Conservation (phyloP, 2,329 filamentous ascomycete species). For the Stemphylium lycopersici region DNA sequence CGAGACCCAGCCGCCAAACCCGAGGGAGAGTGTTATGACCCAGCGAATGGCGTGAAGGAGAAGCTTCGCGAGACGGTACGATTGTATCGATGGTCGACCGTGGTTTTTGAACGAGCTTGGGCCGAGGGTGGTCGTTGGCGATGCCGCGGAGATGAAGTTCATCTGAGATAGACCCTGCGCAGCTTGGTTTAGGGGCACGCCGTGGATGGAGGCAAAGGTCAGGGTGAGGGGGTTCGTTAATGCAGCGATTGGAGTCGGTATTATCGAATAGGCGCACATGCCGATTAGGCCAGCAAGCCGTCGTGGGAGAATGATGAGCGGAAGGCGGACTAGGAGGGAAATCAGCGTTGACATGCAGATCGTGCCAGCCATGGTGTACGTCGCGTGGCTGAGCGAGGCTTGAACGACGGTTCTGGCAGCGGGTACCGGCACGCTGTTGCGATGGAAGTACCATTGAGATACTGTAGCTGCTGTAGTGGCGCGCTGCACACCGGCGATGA, state of each 20-base stretch:
- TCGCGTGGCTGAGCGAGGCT: conserved; percentile 80
- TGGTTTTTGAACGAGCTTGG: conserved; percentile 49
- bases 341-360: conserved; percentile 88
- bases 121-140: conserved; percentile 71
- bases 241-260: conserved; percentile 83
- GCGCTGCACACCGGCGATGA: conserved; percentile 87
- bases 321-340: conserved; percentile 79
- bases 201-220: conserved; percentile 93
- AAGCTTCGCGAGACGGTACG: conserved; percentile 89
- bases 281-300: conserved; percentile 72
- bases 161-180: conserved; percentile 82
- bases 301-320: conserved; percentile 80
- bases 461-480: conserved; percentile 93
- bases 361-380: conserved; percentile 87
- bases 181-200: conserved; percentile 77
- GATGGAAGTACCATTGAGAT: conserved; percentile 99
- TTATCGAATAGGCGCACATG: conserved; percentile 76
- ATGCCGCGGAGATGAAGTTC: conserved; percentile 75
- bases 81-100: conserved; percentile 66
- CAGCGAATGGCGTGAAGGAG: conserved; percentile 88
- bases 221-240: conserved; percentile 90
- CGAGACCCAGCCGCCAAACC: conserved; percentile 95
- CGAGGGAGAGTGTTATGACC: conserved; percentile 87
- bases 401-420: conserved; percentile 80
- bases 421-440: conserved; percentile 77